Evolutionary conservation across 228 moss, liverwort and hornwort genomes (phyloP).

Genomic region (Sphagnum magellanicum): DNA sequence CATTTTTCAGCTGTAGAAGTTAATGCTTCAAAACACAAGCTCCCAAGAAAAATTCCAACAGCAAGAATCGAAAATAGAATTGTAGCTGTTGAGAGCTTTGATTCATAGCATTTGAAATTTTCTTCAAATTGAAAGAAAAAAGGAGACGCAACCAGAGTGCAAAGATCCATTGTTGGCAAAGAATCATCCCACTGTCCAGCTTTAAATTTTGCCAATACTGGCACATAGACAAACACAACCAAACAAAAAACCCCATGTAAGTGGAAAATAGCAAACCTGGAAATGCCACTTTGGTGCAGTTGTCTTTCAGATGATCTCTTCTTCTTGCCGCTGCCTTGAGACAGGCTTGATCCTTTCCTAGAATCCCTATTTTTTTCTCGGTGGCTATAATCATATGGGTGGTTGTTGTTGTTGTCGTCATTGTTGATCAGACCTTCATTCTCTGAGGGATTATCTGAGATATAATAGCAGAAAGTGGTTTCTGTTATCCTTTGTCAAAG

Average conservation of each 20-base stretch:
- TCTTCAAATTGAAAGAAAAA: too few species aligned
- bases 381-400: neutral
- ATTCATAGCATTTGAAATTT: too few species aligned
- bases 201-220: neutral
- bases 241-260: neutral
- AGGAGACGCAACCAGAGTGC: too few species aligned
- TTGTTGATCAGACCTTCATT: too few species aligned
- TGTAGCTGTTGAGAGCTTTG: too few species aligned
- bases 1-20: too few species aligned
- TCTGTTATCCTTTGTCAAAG: neutral
- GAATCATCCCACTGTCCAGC: neutral
- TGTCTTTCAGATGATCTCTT: neutral
- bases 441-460: too few species aligned
- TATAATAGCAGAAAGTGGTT: too few species aligned
- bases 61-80: too few species aligned
- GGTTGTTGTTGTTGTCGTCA: neutral
- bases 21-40: too few species aligned
- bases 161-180: too few species aligned
- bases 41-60: too few species aligned
- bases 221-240: neutral
- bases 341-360: slow-evolving; percentile 8
- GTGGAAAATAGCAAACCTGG: neutral
- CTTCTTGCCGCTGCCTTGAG: neutral
- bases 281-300: neutral
- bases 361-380: slow-evolving; percentile 18